Percentiles rank a stretch among this genome's conserved stretches.
Conservation (phyloP, 768 basidiomycete genomes). For the Candolleomyces aberdarensis region DNA sequence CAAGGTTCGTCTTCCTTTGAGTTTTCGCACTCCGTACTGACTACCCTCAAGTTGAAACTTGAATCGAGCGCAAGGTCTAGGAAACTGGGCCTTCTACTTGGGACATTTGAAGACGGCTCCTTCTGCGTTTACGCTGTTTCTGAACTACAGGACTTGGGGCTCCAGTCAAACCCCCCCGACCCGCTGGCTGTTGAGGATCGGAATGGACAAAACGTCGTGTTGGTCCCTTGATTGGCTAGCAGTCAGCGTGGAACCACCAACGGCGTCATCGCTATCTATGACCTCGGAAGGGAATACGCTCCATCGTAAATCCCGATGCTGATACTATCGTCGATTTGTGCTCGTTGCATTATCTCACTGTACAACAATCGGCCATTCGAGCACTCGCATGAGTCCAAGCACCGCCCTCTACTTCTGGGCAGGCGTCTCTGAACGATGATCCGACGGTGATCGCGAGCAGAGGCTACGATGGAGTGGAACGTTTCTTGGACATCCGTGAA, state of each 20-base stretch:
- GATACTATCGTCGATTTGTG: slow-evolving; percentile 39
- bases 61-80: slow-evolving; percentile 25
- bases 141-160: slow-evolving; percentile 56
- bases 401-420: slow-evolving; percentile 53
- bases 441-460: slow-evolving; percentile 75
- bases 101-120: slow-evolving; percentile 85
- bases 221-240: slow-evolving; percentile 86
- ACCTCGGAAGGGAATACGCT: slow-evolving; percentile 44
- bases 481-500: slow-evolving; percentile 76
- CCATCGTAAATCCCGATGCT: slow-evolving; percentile 21
- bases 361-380: slow-evolving; percentile 81
- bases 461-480: slow-evolving; percentile 78
- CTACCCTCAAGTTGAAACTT: not conserved
- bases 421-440: slow-evolving; percentile 44
- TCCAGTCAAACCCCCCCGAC: slow-evolving; percentile 46
- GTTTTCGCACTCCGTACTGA: not conserved
- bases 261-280: slow-evolving; percentile 63
- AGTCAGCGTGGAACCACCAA: slow-evolving; percentile 81
- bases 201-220: slow-evolving; percentile 70
- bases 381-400: slow-evolving; percentile 71
- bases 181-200: slow-evolving; percentile 62
- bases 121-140: slow-evolving; percentile 78
- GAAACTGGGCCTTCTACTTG: slow-evolving; percentile 82
- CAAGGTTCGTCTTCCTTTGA: slow-evolving; percentile 31
- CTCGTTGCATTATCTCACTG: slow-evolving; percentile 68